These are phyloP conservation scores for Crepidotus sp. DNA, from an alignment of 1,284 basidiomycete genomes.

Conservation along the genomic window DNA sequence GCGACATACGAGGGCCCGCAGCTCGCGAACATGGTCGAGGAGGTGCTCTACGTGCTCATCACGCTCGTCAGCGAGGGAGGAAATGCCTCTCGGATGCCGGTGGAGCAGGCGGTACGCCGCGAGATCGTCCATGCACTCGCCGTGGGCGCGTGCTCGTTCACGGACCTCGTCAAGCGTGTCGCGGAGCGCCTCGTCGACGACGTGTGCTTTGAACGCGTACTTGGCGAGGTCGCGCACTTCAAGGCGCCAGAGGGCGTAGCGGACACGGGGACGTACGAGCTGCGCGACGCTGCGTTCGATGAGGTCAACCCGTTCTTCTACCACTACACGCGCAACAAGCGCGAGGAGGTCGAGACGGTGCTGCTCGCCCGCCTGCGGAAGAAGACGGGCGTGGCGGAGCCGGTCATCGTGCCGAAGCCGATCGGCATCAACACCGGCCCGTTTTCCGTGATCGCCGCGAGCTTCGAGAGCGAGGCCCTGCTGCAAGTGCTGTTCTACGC, in stretches of 20 bases:
- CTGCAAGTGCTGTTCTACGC: slow-evolving; percentile 74
- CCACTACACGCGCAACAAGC: slow-evolving; percentile 91
- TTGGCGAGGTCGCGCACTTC: slow-evolving; percentile 78
- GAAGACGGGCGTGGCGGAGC: slow-evolving; percentile 52
- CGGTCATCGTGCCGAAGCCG: slow-evolving; percentile 68
- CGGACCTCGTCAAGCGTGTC: slow-evolving; percentile 86
- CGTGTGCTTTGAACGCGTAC: slow-evolving; percentile 72
- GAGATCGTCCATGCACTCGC: slow-evolving; percentile 91
- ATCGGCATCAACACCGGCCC: slow-evolving; percentile 61
- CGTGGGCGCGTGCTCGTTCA: slow-evolving; percentile 82
- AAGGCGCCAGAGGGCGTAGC: slow-evolving; percentile 71
- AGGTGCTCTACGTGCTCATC: slow-evolving; percentile 84
- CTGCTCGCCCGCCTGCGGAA: slow-evolving; percentile 65
- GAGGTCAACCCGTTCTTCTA: slow-evolving; percentile 96
- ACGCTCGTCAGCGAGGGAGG: slow-evolving; percentile 80
- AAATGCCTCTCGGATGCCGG: slow-evolving; percentile 60
- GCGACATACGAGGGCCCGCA: slow-evolving; percentile 64
- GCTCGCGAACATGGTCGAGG: slow-evolving; percentile 83
- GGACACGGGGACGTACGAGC: slow-evolving; percentile 82
- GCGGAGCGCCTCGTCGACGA: slow-evolving; percentile 88
- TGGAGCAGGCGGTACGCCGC: slow-evolving; percentile 62
- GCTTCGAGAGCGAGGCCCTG: slow-evolving; percentile 63
- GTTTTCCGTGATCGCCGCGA: slow-evolving; percentile 51
- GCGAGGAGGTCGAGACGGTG: slow-evolving; percentile 86
- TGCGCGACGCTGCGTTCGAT: slow-evolving; percentile 76